phyloP scores from a whole-genome alignment of 2,329 filamentous ascomycete species.

The Aureobasidium sp. region DNA sequence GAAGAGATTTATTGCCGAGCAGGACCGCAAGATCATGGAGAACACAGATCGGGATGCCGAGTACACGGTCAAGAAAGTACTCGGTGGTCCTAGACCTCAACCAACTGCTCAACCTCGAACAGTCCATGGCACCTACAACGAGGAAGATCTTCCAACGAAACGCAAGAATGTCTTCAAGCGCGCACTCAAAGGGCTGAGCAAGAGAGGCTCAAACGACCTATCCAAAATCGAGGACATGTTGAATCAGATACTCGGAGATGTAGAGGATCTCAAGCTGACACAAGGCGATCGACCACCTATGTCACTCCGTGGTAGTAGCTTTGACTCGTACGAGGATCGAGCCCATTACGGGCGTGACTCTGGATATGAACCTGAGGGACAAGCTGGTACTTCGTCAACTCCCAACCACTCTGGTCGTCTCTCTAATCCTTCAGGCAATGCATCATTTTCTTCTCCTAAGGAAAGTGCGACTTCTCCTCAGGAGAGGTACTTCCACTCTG shows the following conservation, averaged over 20 bases:
- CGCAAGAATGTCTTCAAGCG: slow-evolving; percentile 90
- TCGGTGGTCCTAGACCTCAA: slow-evolving; percentile 79
- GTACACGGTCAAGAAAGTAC: slow-evolving; percentile 68
- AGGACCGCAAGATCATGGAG: slow-evolving; percentile 81
- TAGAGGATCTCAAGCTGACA: slow-evolving; percentile 54
- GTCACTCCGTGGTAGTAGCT: slow-evolving; percentile 34
- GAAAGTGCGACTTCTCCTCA: slow-evolving; percentile 16
- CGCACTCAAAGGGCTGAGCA: slow-evolving; percentile 82
- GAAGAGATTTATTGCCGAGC: slow-evolving; percentile 83
- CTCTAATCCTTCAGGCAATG: slow-evolving; percentile 12
- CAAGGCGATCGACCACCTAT: slow-evolving; percentile 21
- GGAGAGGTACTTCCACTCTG: slow-evolving; percentile 36
- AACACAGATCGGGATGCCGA: slow-evolving; percentile 84
- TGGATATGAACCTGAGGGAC: slow-evolving; percentile 78
- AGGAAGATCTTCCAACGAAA: slow-evolving; percentile 59
- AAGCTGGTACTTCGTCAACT: slow-evolving; percentile 65
- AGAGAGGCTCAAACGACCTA: slow-evolving; percentile 81
- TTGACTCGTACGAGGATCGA: slow-evolving; percentile 65
- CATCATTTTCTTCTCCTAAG: slow-evolving; percentile 10
- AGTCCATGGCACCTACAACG: slow-evolving; percentile 39
- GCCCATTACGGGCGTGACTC: slow-evolving; percentile 59
- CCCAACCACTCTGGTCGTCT: slow-evolving; percentile 70
- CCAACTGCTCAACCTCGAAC: slow-evolving; percentile 40
- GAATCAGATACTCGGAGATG: slow-evolving; percentile 82
- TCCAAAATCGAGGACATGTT: slow-evolving; percentile 84